Percentiles rank a stretch among this genome's conserved stretches.
phyloP scores from a whole-genome alignment of 148 eudicot species.

The Polygonum aviculare region DNA sequence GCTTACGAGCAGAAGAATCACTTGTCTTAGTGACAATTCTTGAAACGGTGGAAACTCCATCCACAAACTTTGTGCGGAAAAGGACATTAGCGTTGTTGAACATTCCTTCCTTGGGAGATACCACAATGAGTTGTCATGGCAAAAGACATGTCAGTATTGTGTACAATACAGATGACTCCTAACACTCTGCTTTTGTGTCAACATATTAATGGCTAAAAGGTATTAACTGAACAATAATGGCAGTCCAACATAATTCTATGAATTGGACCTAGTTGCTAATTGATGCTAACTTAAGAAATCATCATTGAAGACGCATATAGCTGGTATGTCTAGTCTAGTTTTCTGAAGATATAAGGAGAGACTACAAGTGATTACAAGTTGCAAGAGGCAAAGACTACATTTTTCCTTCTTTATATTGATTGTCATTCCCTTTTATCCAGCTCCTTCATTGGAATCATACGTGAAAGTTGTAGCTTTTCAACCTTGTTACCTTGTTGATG shows the following conservation, averaged over 20 bases:
- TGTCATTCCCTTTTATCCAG: neutral
- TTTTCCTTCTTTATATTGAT: neutral
- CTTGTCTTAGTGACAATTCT: slow-evolving; percentile 72
- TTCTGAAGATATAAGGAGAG: neutral
- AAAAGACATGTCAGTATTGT: neutral
- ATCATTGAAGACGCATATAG: neutral
- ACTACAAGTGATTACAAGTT: neutral
- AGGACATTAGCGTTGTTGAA: slow-evolving; percentile 96
- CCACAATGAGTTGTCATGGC: slow-evolving; percentile 73
- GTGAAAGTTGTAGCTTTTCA: neutral
- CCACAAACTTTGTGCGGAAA: slow-evolving; percentile 93
- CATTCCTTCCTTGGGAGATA: slow-evolving; percentile 97
- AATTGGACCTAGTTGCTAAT: neutral
- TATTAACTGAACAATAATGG: neutral
- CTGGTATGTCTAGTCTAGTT: neutral
- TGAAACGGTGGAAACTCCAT: slow-evolving; percentile 97
- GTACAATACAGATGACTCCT: neutral
- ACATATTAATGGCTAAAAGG: neutral
- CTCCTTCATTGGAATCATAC: neutral
- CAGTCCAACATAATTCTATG: neutral
- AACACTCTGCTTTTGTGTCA: neutral
- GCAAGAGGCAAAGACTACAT: no score
- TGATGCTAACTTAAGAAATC: neutral
- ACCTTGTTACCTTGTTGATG: no score
- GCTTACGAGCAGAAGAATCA: slow-evolving; percentile 15